Evolutionary conservation across 2,329 filamentous ascomycete genomes (phyloP).

Genomic region (Aspergillus terreus): DNA sequence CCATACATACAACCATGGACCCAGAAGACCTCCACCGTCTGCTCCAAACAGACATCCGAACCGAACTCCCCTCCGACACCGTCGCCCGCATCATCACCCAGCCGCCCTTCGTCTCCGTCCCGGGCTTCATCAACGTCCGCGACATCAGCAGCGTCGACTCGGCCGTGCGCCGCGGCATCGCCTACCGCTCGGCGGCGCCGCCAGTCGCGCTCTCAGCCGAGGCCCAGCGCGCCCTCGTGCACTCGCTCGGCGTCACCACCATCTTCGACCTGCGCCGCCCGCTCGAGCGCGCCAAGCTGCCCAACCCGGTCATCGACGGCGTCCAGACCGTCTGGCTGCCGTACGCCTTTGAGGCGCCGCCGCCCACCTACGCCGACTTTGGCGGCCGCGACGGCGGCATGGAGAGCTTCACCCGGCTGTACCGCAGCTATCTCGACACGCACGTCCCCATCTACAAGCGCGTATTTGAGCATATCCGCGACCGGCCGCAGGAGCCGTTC

Average conservation of each 20-base stretch:
- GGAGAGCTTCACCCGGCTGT: slow-evolving; percentile 63
- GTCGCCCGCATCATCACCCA: slow-evolving; percentile 21
- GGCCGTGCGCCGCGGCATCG: slow-evolving; percentile 47
- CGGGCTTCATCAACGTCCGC: slow-evolving; percentile 26
- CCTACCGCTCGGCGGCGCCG: slow-evolving; percentile 68
- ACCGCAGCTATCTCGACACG: slow-evolving; percentile 64
- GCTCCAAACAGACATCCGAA: slow-evolving; percentile 22
- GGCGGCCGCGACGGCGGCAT: slow-evolving; percentile 55
- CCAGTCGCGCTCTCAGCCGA: slow-evolving; percentile 49
- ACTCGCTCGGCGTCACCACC: slow-evolving; percentile 55
- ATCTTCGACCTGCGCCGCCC: slow-evolving; percentile 67
- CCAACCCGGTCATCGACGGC: slow-evolving; percentile 52
- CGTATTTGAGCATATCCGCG: slow-evolving; percentile 59
- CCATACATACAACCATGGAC: slow-evolving; percentile 14
- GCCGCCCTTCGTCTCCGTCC: slow-evolving; percentile 23
- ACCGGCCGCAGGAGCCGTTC: slow-evolving; percentile 47
- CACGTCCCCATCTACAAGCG: slow-evolving; percentile 55
- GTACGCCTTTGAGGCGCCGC: slow-evolving; percentile 48
- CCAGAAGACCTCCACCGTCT: slow-evolving; percentile 13
- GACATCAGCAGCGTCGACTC: slow-evolving; percentile 20
- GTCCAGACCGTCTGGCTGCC: slow-evolving; percentile 50
- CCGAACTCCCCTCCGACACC: slow-evolving; percentile 17
- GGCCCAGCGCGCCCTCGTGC: slow-evolving; percentile 50
- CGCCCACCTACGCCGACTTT: slow-evolving; percentile 2
- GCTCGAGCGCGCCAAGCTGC: slow-evolving; percentile 38